phyloP scores from a whole-genome alignment of 2,329 filamentous ascomycete genomes.

The Fusarium illudens region DNA sequence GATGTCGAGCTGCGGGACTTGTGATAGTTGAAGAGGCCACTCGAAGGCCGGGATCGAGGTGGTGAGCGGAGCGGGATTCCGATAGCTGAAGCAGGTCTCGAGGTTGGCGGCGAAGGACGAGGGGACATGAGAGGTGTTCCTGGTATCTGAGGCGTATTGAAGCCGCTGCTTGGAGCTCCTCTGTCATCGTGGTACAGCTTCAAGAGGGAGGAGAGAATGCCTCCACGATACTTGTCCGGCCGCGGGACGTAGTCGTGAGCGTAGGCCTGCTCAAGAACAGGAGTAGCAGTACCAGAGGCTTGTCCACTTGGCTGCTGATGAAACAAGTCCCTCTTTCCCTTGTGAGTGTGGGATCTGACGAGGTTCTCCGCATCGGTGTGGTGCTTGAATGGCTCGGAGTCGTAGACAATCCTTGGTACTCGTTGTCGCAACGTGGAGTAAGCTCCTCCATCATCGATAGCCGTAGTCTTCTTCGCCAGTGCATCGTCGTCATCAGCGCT shows the following conservation, averaged over 20 bases:
- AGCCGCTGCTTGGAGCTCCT: slow-evolving; percentile 49
- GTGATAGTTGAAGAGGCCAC: slow-evolving; percentile 53
- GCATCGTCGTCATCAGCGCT: slow-evolving; percentile 36
- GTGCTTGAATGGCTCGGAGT: slow-evolving; percentile 33
- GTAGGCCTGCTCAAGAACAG: slow-evolving; percentile 59
- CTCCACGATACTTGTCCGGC: slow-evolving; percentile 74
- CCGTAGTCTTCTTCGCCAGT: slow-evolving; percentile 26
- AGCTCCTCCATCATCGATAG: slow-evolving; percentile 14
- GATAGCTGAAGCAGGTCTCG: slow-evolving; percentile 51
- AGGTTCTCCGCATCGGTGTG: slow-evolving; percentile 48
- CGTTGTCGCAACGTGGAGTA: slow-evolving; percentile 40
- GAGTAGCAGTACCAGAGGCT: slow-evolving; percentile 50
- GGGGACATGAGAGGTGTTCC: slow-evolving; percentile 54
- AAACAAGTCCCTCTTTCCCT: slow-evolving; percentile 45
- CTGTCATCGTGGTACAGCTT: slow-evolving; percentile 70
- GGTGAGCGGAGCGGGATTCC: slow-evolving; percentile 45
- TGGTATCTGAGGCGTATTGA: slow-evolving; percentile 52
- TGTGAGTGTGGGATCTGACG: slow-evolving; percentile 46
- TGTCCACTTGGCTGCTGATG: slow-evolving; percentile 37
- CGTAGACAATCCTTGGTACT: slow-evolving; percentile 20
- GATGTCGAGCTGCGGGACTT: slow-evolving; percentile 54
- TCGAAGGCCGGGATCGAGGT: slow-evolving; percentile 47
- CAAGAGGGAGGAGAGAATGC: slow-evolving; percentile 76
- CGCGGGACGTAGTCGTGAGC: slow-evolving; percentile 67
- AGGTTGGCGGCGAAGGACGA: slow-evolving; percentile 51